Conservation (phyloP, 1,284 basidiomycete genomes). For the Psilocybe mexicana region DNA sequence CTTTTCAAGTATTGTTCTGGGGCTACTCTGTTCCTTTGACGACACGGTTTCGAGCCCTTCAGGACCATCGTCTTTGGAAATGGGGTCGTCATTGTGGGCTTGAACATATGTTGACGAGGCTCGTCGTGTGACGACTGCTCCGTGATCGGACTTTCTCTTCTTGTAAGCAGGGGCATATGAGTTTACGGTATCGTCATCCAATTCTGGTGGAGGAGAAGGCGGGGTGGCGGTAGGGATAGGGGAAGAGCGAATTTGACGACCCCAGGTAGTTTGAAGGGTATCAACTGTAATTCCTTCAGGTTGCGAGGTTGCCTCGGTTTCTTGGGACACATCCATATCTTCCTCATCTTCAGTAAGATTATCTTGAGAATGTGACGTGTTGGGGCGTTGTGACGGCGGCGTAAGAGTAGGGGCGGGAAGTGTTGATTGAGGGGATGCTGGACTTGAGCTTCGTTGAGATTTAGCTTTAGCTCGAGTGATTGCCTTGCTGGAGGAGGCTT, state of each 20-base stretch:
- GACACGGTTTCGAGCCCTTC: background rate
- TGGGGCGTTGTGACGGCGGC: background rate
- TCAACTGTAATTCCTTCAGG: slow-evolving; percentile 15
- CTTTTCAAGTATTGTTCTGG: background rate
- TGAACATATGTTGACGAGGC: background rate
- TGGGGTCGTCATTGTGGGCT: background rate
- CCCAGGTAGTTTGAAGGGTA: slow-evolving; percentile 24
- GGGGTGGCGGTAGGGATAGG: background rate
- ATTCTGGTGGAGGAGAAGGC: background rate
- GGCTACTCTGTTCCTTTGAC: background rate
- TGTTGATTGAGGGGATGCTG: background rate
- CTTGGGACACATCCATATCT: slow-evolving; percentile 4
- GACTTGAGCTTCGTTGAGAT: background rate
- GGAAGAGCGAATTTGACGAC: slow-evolving; percentile 13
- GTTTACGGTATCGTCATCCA: background rate
- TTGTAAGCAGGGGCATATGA: slow-evolving; percentile 20
- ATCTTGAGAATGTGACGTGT: background rate
- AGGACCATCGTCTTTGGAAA: background rate
- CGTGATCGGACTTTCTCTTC: slow-evolving; percentile 26
- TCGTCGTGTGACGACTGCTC: background rate
- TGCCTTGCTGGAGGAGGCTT: background rate
- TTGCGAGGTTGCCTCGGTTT: background rate
- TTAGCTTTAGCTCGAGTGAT: background rate
- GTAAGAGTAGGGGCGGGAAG: background rate
- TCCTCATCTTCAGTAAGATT: background rate